Conservation (phyloP, 1,284 basidiomycete species). For the Leccinum fallax region DNA sequence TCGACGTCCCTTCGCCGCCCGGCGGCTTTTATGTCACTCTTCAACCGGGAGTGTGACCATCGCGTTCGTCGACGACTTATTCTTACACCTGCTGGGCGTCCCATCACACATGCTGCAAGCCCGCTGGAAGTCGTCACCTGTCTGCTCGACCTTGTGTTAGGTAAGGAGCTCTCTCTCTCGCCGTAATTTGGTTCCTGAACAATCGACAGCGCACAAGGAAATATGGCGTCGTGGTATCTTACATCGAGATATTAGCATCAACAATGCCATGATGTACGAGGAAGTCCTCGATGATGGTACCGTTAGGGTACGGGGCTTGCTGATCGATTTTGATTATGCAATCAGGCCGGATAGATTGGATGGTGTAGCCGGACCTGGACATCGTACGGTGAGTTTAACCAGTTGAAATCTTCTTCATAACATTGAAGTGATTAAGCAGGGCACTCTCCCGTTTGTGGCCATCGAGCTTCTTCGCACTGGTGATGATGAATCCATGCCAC, state of each 20-base stretch:
- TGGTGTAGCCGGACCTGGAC: neutral
- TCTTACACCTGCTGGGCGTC: neutral
- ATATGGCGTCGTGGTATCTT: neutral
- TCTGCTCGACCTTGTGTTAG: neutral
- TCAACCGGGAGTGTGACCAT: neutral
- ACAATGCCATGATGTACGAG: constrained; percentile 2
- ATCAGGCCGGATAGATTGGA: neutral
- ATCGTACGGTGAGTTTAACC: neutral
- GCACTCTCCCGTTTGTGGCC: neutral
- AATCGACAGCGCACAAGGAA: neutral
- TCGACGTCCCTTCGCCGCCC: neutral
- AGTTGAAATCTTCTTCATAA: neutral
- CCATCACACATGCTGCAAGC: neutral
- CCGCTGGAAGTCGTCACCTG: neutral
- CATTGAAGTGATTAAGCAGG: neutral
- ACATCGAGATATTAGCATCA: constrained; percentile 1
- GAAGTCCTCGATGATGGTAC: neutral
- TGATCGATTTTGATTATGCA: neutral
- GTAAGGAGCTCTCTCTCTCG: neutral
- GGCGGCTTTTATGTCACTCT: neutral
- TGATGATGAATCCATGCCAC: neutral
- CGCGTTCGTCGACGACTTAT: neutral
- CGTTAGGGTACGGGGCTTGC: neutral
- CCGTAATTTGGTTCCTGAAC: neutral
- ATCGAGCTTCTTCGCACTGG: neutral